Evolutionary conservation across 2,329 filamentous ascomycete species (phyloP).

Genomic region (Cytospora chrysosperma): DNA sequence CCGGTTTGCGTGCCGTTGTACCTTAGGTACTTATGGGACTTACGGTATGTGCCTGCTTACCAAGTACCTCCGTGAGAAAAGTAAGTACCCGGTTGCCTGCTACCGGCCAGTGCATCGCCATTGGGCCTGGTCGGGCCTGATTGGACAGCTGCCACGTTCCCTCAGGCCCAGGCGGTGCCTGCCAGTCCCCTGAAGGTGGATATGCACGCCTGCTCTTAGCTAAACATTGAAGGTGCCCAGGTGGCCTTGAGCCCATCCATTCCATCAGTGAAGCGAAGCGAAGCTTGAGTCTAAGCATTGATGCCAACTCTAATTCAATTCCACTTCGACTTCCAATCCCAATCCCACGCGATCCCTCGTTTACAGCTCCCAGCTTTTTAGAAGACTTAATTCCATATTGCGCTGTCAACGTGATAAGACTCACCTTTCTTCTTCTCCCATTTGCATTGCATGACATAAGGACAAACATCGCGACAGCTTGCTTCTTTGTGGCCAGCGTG

Average conservation of each 20-base stretch:
- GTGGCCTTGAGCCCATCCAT: constrained; percentile 11
- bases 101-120: constrained; percentile 5
- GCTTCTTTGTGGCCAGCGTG: constrained; percentile 27
- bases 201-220: constrained; percentile 14
- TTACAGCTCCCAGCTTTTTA: neutral
- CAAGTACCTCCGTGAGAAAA: too few species aligned
- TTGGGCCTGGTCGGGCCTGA: neutral
- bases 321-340: neutral
- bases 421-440: neutral
- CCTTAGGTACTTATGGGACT: too few species aligned
- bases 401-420: neutral
- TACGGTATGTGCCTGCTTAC: too few species aligned
- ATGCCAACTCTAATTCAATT: neutral
- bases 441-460: constrained; percentile 18
- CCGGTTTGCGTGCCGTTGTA: too few species aligned
- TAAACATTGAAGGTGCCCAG: neutral
- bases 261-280: too few species aligned
- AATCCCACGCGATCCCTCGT: neutral
- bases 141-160: neutral
- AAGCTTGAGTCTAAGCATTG: constrained; percentile 1
- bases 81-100: too few species aligned
- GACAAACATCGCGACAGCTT: neutral
- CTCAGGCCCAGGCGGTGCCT: too few species aligned
- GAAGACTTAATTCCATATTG: neutral
- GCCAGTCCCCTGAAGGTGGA: neutral